Conservation (phyloP, 2,329 filamentous ascomycete species). For the Hypoxylon sp. region DNA sequence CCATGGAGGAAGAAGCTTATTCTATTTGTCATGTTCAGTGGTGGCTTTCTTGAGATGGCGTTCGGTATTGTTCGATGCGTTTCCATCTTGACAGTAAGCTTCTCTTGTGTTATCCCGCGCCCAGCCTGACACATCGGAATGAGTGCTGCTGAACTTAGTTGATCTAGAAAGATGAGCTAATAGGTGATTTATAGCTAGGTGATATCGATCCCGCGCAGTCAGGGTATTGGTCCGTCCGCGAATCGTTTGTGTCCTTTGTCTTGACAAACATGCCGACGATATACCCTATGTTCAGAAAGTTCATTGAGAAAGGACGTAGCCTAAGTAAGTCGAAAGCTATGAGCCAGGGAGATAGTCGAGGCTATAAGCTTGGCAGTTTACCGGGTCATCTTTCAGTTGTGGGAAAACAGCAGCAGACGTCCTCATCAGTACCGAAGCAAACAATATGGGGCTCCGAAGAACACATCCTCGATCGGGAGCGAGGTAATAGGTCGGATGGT, state of each 20-base stretch:
- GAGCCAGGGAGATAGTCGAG: constrained; percentile 22
- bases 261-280: constrained; percentile 59
- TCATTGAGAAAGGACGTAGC: constrained; percentile 46
- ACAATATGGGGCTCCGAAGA: constrained; percentile 42
- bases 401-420: constrained; percentile 11
- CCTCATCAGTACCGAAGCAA: constrained; percentile 23
- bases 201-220: constrained; percentile 54
- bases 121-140: neutral
- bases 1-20: constrained; percentile 59
- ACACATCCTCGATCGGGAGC: constrained; percentile 31
- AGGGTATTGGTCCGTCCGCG: constrained; percentile 58
- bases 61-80: constrained; percentile 65
- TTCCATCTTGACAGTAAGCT: constrained; percentile 59
- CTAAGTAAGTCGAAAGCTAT: constrained; percentile 23
- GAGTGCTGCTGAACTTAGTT: neutral
- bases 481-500: neutral
- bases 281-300: constrained; percentile 54
- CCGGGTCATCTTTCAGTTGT: constrained; percentile 6
- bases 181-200: constrained; percentile 45
- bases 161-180: neutral
- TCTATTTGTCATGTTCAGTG: constrained; percentile 65
- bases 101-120: neutral
- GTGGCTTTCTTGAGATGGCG: constrained; percentile 65
- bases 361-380: constrained; percentile 40
- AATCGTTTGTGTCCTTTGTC: constrained; percentile 59